Evolutionary conservation across 345 rosid genomes (phyloP).

Genomic region (Iberis pinnata): DNA sequence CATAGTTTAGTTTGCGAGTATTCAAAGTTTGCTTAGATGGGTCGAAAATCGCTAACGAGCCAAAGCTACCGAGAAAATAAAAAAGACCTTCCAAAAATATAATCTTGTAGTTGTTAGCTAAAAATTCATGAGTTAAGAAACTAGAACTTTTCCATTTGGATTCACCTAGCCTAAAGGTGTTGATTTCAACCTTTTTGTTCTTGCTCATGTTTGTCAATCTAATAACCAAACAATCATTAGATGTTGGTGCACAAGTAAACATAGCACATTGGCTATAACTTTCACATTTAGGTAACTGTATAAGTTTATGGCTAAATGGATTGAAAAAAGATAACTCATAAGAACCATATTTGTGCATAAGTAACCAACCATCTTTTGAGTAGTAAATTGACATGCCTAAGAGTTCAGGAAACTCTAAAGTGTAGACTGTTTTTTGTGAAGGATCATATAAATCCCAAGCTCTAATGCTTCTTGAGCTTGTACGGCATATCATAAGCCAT

Average conservation of each 20-base stretch:
- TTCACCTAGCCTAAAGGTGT: constrained; percentile 42
- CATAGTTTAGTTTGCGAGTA: neutral
- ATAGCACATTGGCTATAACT: constrained; percentile 31
- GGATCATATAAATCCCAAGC: constrained; percentile 51
- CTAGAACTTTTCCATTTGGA: constrained; percentile 37
- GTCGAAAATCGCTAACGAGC: neutral
- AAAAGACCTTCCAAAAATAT: neutral
- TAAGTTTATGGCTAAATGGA: constrained; percentile 39
- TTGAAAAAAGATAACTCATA: constrained; percentile 47
- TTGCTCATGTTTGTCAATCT: constrained; percentile 32
- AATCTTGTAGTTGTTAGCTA: neutral
- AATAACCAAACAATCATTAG: constrained; percentile 40
- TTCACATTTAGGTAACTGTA: constrained; percentile 45
- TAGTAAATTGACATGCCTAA: too few relatives aligned
- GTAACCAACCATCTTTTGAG: too few relatives aligned
- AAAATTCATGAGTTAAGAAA: neutral
- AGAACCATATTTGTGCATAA: constrained; percentile 32
- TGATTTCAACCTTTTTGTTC: constrained; percentile 42
- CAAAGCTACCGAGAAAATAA: neutral
- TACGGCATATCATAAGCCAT: constrained; percentile 59
- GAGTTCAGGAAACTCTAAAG: too few relatives aligned
- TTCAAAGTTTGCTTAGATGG: neutral
- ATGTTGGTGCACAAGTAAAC: constrained; percentile 52
- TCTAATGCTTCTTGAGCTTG: constrained; percentile 18
- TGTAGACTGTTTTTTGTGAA: too few relatives aligned